phyloP scores from a whole-genome alignment of 2,329 filamentous ascomycete species.

The Clonostachys rosea region DNA sequence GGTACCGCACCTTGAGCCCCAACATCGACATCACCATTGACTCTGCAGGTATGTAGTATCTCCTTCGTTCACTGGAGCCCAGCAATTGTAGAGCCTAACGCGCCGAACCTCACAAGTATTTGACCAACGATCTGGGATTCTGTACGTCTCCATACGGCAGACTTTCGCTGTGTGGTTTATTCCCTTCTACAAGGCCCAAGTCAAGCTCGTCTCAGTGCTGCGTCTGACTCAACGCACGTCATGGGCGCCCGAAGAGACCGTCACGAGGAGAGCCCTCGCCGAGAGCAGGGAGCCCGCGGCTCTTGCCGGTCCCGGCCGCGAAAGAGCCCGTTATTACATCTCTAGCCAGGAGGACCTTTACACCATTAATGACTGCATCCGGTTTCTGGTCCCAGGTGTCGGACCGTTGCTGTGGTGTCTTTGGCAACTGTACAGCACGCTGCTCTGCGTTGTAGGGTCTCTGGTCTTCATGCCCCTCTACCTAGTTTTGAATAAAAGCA shows the following conservation, averaged over 20 bases:
- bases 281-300: conserved; percentile 5
- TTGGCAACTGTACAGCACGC: conserved; percentile 62
- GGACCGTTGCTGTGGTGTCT: conserved; percentile 46
- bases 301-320: conserved; percentile 8
- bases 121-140: conserved; percentile 58
- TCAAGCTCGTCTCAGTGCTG: conserved; percentile 65
- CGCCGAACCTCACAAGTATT: conserved; percentile 43
- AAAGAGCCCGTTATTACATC: conserved; percentile 59
- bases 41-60: conserved; percentile 34
- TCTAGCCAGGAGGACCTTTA: conserved; percentile 76
- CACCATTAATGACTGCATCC: conserved; percentile 69
- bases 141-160: conserved; percentile 73
- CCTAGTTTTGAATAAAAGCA: conserved; percentile 17
- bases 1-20: conserved; percentile 82
- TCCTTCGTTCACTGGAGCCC: background rate
- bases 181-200: conserved; percentile 67
- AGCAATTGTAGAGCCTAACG: background rate
- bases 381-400: conserved; percentile 62
- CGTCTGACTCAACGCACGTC: conserved; percentile 45
- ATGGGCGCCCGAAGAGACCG: conserved; percentile 11
- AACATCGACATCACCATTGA: conserved; percentile 64
- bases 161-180: conserved; percentile 74
- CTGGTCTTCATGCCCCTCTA: conserved; percentile 34
- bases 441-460: conserved; percentile 57
- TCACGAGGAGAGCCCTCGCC: background rate